Conservation (phyloP, 1,284 basidiomycete species). For the Gomphus bonarii region DNA sequence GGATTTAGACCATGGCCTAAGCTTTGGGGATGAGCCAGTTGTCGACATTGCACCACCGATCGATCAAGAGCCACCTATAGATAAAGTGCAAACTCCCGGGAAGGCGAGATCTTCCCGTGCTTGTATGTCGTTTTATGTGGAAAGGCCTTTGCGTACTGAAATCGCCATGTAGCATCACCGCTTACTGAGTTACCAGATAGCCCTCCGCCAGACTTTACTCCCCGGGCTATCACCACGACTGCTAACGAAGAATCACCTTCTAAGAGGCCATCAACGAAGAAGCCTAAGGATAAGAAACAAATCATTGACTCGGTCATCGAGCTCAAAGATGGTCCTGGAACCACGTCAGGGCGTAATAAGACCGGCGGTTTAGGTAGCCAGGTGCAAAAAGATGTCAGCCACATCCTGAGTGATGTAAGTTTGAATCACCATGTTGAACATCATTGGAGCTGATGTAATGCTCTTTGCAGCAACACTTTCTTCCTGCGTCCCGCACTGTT, state of each 20-base stretch:
- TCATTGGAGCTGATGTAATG: not conserved
- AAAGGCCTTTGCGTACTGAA: not conserved
- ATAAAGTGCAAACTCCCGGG: constrained; percentile 30
- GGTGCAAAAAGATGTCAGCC: constrained; percentile 55
- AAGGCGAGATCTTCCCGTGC: constrained; percentile 54
- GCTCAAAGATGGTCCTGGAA: constrained; percentile 60
- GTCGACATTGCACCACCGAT: constrained; percentile 10
- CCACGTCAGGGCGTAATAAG: constrained; percentile 41
- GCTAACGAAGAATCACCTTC: constrained; percentile 10
- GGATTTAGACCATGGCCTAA: constrained; percentile 62
- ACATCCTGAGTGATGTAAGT: constrained; percentile 53
- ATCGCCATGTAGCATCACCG: constrained; percentile 46
- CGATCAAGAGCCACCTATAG: constrained; percentile 19
- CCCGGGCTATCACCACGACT: constrained; percentile 34
- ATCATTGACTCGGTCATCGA: constrained; percentile 69
- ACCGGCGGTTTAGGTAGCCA: constrained; percentile 45
- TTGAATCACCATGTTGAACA: not conserved
- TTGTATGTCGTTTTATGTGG: constrained; percentile 37
- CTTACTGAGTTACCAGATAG: constrained; percentile 61
- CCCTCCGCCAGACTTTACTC: constrained; percentile 50
- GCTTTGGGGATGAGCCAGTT: constrained; percentile 45
- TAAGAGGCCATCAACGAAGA: constrained; percentile 19
- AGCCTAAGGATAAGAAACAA: constrained; percentile 25
- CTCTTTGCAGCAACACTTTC: constrained; percentile 47
- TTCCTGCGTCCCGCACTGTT: constrained; percentile 73